phyloP scores from a whole-genome alignment of 768 basidiomycete species.

The Trametes cingulata region DNA sequence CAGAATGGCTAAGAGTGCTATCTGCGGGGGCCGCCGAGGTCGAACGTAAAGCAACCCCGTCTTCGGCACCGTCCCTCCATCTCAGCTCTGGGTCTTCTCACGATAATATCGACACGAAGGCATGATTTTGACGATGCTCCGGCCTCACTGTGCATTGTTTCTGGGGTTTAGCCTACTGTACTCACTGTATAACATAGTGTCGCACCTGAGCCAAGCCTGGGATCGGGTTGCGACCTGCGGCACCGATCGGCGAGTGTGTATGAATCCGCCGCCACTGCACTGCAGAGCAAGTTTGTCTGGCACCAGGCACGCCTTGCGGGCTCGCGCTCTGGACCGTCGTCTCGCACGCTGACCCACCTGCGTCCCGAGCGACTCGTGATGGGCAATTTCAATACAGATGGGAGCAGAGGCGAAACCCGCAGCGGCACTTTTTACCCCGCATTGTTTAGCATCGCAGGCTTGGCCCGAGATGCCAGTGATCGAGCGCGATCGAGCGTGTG shows the following conservation, averaged over 20 bases:
- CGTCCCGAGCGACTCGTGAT: not conserved
- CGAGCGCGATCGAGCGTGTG: not conserved
- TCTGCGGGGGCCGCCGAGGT: conserved; percentile 6
- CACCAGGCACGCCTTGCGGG: not conserved
- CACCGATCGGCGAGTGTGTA: no score
- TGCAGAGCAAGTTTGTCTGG: not conserved
- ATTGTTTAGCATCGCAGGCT: not conserved
- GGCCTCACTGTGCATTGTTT: not conserved
- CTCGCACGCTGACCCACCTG: not conserved
- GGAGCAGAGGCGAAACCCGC: not conserved
- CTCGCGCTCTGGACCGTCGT: not conserved
- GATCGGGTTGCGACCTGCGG: no score
- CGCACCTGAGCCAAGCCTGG: no score
- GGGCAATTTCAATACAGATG: not conserved
- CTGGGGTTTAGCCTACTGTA: not conserved
- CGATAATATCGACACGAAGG: conserved; percentile 10
- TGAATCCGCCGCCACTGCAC: not conserved
- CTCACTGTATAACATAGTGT: not conserved
- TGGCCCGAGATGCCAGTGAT: not conserved
- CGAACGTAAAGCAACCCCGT: conserved; percentile 5
- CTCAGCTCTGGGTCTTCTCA: conserved; percentile 2
- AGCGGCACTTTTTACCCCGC: conserved; percentile 11
- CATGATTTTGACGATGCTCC: not conserved
- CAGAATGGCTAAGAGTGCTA: conserved; percentile 6
- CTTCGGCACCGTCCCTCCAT: conserved; percentile 4